Evolutionary conservation across 2,329 filamentous ascomycete genomes (phyloP).

Genomic region (Monosporascus sp.): DNA sequence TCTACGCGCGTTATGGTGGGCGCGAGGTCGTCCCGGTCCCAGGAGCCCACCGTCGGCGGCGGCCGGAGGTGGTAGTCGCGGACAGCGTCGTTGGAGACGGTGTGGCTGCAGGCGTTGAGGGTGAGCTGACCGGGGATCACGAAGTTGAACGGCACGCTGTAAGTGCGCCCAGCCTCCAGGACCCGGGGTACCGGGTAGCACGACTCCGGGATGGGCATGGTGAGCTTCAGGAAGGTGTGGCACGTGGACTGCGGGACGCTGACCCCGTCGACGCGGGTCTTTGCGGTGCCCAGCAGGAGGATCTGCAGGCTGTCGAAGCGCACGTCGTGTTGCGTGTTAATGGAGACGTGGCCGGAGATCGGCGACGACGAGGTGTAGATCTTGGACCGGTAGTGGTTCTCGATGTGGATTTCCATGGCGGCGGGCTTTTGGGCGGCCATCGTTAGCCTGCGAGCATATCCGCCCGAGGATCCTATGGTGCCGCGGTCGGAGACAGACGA

Average conservation of each 20-base stretch:
- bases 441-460: slow-evolving; percentile 14
- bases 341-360: slow-evolving; percentile 43
- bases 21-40: slow-evolving; percentile 50
- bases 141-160: slow-evolving; percentile 54
- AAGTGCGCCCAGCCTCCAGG: slow-evolving; percentile 43
- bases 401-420: slow-evolving; percentile 44
- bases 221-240: slow-evolving; percentile 41
- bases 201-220: slow-evolving; percentile 36
- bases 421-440: slow-evolving; percentile 24
- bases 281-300: slow-evolving; percentile 45
- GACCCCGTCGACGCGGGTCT: slow-evolving; percentile 47
- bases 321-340: slow-evolving; percentile 41
- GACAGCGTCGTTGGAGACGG: slow-evolving; percentile 38
- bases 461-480: slow-evolving; percentile 8
- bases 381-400: slow-evolving; percentile 50
- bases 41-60: slow-evolving; percentile 48
- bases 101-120: slow-evolving; percentile 51
- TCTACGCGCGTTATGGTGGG: slow-evolving; percentile 51
- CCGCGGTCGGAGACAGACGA: slow-evolving; percentile 8
- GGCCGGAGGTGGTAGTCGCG: slow-evolving; percentile 48
- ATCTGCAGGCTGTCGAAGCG: slow-evolving; percentile 50
- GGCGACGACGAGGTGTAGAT: slow-evolving; percentile 52
- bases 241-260: slow-evolving; percentile 42
- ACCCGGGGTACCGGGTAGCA: slow-evolving; percentile 42
- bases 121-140: slow-evolving; percentile 54